These are phyloP conservation scores for Emergomyces africanus DNA, from an alignment of 2,329 filamentous ascomycete species.

Conservation along the genomic window DNA sequence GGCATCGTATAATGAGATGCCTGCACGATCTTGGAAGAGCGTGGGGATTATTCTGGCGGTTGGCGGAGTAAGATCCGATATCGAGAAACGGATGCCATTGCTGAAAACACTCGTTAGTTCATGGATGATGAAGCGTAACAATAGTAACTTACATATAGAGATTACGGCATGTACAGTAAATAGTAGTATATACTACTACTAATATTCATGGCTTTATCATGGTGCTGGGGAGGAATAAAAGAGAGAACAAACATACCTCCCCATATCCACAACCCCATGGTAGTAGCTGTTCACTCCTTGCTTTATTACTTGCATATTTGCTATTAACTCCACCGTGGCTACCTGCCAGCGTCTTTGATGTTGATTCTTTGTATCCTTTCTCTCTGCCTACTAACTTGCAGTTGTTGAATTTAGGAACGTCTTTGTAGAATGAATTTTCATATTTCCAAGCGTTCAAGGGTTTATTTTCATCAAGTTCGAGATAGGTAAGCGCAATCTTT, in stretches of 20 bases:
- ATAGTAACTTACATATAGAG: neutral
- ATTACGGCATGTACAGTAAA: neutral
- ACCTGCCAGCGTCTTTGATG: too few species aligned
- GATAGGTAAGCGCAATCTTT: too few species aligned
- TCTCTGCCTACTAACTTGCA: too few species aligned
- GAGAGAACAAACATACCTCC: slow-evolving; percentile 20
- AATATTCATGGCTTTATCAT: neutral
- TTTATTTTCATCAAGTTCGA: too few species aligned
- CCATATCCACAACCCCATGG: slow-evolving; percentile 30
- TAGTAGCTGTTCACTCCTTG: slow-evolving; percentile 11
- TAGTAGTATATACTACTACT: too few species aligned
- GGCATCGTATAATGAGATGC: slow-evolving; percentile 80
- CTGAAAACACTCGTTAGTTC: slow-evolving; percentile 21
- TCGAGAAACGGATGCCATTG: slow-evolving; percentile 89
- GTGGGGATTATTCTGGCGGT: slow-evolving; percentile 61
- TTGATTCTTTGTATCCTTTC: neutral
- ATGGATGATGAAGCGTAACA: neutral
- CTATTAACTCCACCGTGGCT: neutral
- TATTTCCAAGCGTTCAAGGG: too few species aligned
- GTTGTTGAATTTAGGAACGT: neutral
- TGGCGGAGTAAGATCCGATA: slow-evolving; percentile 64
- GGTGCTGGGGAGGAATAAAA: neutral
- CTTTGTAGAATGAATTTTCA: neutral
- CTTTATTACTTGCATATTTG: neutral
- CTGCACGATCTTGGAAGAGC: slow-evolving; percentile 63